Conservation (phyloP, 306 rosid genomes). For the Citrullus mucosospermus region DNA sequence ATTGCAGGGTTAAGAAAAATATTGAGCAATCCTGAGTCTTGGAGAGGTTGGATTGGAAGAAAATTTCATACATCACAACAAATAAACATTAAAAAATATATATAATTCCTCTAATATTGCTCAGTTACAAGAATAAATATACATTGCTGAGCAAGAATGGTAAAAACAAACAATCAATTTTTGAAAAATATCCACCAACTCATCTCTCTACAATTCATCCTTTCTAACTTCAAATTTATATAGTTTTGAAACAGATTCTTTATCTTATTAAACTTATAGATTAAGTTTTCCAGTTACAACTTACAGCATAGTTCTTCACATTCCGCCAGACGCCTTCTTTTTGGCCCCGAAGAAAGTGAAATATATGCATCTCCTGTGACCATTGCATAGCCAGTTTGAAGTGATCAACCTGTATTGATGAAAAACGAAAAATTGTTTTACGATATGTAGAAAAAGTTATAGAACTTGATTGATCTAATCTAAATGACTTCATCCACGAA, state of each 20-base stretch:
- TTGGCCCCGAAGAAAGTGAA: not conserved
- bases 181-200: conserved; percentile 7
- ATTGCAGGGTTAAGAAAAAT: not conserved
- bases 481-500: not conserved
- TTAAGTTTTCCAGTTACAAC: not conserved
- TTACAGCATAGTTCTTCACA: conserved; percentile 3
- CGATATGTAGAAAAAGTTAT: not conserved
- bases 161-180: conserved; percentile 9
- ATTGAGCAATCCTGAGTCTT: not conserved
- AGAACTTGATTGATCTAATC: not conserved
- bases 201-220: conserved; percentile 1
- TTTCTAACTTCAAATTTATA: conserved; percentile 4
- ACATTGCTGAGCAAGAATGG: conserved; percentile 34
- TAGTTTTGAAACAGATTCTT: not conserved
- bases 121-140: conserved; percentile 23
- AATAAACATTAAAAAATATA: not conserved
- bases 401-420: not conserved
- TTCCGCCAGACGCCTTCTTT: not conserved
- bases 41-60: not conserved
- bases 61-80: not conserved
- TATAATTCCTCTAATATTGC: conserved; percentile 7
- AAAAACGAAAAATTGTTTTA: not conserved
- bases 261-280: not conserved
- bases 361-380: not conserved
- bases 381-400: not conserved